These are phyloP conservation scores for Lactarius sanguifluus DNA, from an alignment of 768 basidiomycete genomes.

Conservation along the genomic window DNA sequence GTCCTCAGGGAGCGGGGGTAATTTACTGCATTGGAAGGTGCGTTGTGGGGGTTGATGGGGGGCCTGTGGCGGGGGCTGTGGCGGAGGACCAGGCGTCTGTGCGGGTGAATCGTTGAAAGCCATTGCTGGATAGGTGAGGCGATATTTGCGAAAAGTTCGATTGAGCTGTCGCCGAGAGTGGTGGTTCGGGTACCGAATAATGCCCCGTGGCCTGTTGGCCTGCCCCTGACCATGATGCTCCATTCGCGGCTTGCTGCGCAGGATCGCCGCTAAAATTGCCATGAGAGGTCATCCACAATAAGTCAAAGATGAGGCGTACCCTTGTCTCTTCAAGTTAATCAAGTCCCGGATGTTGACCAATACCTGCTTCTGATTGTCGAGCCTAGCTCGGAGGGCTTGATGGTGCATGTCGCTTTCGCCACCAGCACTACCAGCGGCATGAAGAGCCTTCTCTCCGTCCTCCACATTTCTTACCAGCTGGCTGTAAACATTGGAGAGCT, in stretches of 20 bases:
- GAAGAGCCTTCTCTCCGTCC: slow-evolving; percentile 15
- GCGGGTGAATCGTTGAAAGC: not conserved
- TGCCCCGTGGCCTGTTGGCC: slow-evolving; percentile 10
- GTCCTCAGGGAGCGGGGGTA: slow-evolving; percentile 11
- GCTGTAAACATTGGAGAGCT: not conserved
- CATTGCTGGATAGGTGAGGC: slow-evolving; percentile 1
- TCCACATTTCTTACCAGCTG: not conserved
- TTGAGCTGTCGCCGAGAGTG: slow-evolving; percentile 5
- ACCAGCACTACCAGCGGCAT: not conserved
- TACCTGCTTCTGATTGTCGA: slow-evolving; percentile 8
- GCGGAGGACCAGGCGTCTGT: not conserved
- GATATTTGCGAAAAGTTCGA: slow-evolving; percentile 18
- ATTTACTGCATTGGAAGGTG: not conserved
- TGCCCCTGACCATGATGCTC: not conserved
- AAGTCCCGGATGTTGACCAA: slow-evolving; percentile 1
- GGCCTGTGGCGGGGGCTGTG: slow-evolving; percentile 15
- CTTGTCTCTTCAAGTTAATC: slow-evolving; percentile 5
- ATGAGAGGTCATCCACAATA: not conserved
- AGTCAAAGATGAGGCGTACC: not conserved
- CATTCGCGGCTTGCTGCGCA: slow-evolving; percentile 15
- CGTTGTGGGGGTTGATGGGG: slow-evolving; percentile 5
- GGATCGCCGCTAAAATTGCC: slow-evolving; percentile 3
- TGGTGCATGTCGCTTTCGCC: slow-evolving; percentile 10
- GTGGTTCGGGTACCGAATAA: slow-evolving; percentile 11
- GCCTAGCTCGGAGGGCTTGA: not conserved